phyloP scores from a whole-genome alignment of 2,329 filamentous ascomycete species.

The Phaeoacremonium minimum region DNA sequence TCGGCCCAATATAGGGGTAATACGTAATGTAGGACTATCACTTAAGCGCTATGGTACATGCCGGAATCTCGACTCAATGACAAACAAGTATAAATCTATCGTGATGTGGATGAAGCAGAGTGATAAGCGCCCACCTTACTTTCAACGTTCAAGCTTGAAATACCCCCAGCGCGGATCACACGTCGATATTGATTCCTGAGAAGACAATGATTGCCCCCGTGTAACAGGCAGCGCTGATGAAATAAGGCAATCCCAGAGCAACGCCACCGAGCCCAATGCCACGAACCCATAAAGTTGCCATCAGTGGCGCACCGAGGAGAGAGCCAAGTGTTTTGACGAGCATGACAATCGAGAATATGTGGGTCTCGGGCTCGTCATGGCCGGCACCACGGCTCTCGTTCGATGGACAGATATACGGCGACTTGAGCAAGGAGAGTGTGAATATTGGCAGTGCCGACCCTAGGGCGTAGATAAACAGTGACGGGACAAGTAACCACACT shows the following conservation, averaged over 20 bases:
- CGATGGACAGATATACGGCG: conserved; percentile 24
- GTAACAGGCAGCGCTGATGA: conserved; percentile 33
- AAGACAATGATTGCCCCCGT: conserved; percentile 27
- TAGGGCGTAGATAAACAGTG: conserved; percentile 40
- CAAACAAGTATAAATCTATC: too few relatives aligned
- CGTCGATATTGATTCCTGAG: not conserved
- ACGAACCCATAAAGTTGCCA: conserved; percentile 41
- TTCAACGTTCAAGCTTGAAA: too few relatives aligned
- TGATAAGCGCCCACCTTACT: too few relatives aligned
- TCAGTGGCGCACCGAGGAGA: conserved; percentile 39
- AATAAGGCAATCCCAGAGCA: conserved; percentile 32
- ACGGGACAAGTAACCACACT: conserved; percentile 34
- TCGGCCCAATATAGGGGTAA: too few relatives aligned
- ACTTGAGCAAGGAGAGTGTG: conserved; percentile 42
- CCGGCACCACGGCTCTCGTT: conserved; percentile 6
- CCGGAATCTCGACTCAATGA: too few relatives aligned
- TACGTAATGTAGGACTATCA: too few relatives aligned
- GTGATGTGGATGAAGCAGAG: too few relatives aligned
- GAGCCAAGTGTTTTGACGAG: conserved; percentile 43
- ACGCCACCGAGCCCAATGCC: conserved; percentile 32
- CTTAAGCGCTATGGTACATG: too few relatives aligned
- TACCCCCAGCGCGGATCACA: too few relatives aligned
- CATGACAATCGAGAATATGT: conserved; percentile 47
- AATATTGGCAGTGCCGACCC: conserved; percentile 46
- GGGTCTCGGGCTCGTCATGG: conserved; percentile 25